phyloP scores from a whole-genome alignment of 2,329 filamentous ascomycete species.

The Fusarium newnesense region DNA sequence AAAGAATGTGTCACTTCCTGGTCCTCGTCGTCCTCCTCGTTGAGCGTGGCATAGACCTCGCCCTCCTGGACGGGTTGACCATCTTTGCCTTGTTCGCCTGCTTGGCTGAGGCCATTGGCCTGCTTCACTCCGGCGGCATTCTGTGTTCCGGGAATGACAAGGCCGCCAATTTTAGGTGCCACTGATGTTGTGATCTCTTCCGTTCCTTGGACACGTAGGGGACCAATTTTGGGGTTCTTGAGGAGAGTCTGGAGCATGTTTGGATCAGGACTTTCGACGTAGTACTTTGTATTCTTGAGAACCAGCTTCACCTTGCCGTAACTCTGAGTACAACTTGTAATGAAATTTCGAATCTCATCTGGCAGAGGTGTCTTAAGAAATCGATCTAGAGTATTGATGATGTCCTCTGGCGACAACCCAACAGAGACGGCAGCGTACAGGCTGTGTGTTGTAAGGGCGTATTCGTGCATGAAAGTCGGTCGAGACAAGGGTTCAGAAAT shows the following conservation, averaged over 20 bases:
- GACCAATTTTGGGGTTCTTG: slow-evolving; percentile 83
- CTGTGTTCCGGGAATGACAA: slow-evolving; percentile 95
- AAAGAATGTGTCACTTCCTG: slow-evolving; percentile 92
- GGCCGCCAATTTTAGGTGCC: slow-evolving; percentile 84
- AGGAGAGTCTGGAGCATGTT: slow-evolving; percentile 87
- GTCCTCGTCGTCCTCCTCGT: slow-evolving; percentile 89
- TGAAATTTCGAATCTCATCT: slow-evolving; percentile 81
- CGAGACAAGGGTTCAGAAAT: slow-evolving; percentile 93
- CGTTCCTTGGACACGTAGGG: slow-evolving; percentile 77
- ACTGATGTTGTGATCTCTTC: slow-evolving; percentile 80
- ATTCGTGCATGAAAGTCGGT: slow-evolving; percentile 92
- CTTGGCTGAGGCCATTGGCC: slow-evolving; percentile 57
- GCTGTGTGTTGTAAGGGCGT: slow-evolving; percentile 89
- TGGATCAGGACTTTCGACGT: slow-evolving; percentile 90
- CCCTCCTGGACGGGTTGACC: slow-evolving; percentile 67
- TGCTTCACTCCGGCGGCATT: slow-evolving; percentile 90
- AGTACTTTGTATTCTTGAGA: slow-evolving; percentile 93
- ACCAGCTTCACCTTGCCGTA: slow-evolving; percentile 98
- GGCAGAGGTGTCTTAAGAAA: slow-evolving; percentile 91
- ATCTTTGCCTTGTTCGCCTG: slow-evolving; percentile 54
- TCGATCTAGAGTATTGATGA: slow-evolving; percentile 86
- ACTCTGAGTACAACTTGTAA: slow-evolving; percentile 81
- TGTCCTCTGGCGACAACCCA: slow-evolving; percentile 88
- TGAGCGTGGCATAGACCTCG: slow-evolving; percentile 76
- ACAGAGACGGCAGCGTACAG: slow-evolving; percentile 96